phyloP scores from a whole-genome alignment of 257 asterid genomes.

The Przewalskia tangutica region DNA sequence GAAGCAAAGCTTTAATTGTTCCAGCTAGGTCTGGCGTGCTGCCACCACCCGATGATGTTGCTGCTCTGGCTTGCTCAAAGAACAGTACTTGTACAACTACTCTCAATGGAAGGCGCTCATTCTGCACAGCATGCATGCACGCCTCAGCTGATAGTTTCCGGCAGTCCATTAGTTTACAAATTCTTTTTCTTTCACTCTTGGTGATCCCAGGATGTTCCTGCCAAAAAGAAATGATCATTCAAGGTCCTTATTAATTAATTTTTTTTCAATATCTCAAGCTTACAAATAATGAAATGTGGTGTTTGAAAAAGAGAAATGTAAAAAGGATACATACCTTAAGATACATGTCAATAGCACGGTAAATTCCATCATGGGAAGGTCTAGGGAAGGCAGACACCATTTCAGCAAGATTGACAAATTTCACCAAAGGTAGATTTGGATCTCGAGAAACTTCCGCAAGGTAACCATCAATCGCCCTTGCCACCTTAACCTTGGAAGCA shows the following conservation, averaged over 20 bases:
- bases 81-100: slow-evolving; percentile 72
- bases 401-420: slow-evolving; percentile 49
- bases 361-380: slow-evolving; percentile 60
- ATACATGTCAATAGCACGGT: slow-evolving; percentile 74
- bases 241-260: background rate
- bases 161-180: slow-evolving; percentile 72
- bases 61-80: slow-evolving; percentile 63
- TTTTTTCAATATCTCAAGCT: background rate
- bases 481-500: slow-evolving; percentile 57
- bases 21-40: slow-evolving; percentile 40
- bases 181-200: slow-evolving; percentile 61
- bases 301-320: background rate
- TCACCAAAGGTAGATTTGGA: slow-evolving; percentile 33
- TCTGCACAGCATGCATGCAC: slow-evolving; percentile 70
- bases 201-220: slow-evolving; percentile 68
- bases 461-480: slow-evolving; percentile 60
- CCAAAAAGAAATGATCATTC: background rate
- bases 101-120: slow-evolving; percentile 71
- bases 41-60: slow-evolving; percentile 33
- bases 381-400: slow-evolving; percentile 58
- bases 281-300: background rate
- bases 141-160: slow-evolving; percentile 67
- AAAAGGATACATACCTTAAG: slow-evolving; percentile 44
- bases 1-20: slow-evolving; percentile 31
- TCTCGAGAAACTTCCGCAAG: slow-evolving; percentile 77